These are phyloP conservation scores for Leishmania tarentolae DNA, from an alignment of 208 protist genomes.

Conservation along the genomic window DNA sequence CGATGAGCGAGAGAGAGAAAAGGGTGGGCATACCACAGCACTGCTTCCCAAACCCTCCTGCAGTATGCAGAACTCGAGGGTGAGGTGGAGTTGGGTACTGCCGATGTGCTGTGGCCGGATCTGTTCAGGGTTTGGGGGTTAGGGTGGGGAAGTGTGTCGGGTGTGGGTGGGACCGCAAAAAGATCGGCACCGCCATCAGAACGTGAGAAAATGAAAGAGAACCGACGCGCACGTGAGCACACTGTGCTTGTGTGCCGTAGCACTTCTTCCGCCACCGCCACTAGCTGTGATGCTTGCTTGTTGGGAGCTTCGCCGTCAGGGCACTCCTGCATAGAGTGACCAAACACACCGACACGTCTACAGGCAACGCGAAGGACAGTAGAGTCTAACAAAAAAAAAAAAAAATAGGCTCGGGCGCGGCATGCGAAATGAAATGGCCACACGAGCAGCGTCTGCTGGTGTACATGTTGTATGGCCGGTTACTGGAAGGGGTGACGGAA, in stretches of 20 bases:
- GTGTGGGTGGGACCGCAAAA: background rate
- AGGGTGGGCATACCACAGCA: background rate
- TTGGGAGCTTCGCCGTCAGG: background rate
- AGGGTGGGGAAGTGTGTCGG: background rate
- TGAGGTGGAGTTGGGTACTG: background rate
- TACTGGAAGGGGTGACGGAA: background rate
- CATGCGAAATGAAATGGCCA: background rate
- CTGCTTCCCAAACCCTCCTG: background rate
- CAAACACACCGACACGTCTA: background rate
- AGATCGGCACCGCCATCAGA: background rate
- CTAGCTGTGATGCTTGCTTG: background rate
- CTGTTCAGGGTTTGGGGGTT: background rate
- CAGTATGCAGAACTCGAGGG: background rate
- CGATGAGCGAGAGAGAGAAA: background rate
- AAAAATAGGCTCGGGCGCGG: no score
- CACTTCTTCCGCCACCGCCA: background rate
- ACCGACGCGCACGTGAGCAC: background rate
- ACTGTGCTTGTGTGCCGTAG: background rate
- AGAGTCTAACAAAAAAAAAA: background rate
- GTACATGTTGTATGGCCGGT: background rate
- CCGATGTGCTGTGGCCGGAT: background rate
- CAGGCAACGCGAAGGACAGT: background rate
- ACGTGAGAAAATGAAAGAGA: background rate
- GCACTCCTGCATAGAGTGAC: background rate
- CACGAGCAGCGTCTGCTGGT: background rate